phyloP scores from a whole-genome alignment of 305 asterid genomes.

The Fraxinus paxiana region DNA sequence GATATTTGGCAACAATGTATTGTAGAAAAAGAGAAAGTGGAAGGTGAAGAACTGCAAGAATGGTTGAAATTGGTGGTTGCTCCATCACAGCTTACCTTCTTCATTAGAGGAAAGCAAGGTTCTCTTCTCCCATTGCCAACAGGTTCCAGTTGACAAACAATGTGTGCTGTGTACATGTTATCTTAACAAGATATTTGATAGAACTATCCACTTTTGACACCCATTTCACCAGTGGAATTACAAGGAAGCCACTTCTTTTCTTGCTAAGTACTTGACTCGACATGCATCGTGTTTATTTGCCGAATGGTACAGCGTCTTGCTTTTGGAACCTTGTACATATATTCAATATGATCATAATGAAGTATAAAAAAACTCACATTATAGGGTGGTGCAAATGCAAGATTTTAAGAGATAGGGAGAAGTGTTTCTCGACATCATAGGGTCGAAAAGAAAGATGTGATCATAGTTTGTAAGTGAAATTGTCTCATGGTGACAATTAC shows the following conservation, averaged over 20 bases:
- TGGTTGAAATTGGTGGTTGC: constrained; percentile 89
- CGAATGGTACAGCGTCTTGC: constrained; percentile 8
- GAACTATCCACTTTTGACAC: constrained; percentile 14
- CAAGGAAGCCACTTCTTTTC: constrained; percentile 10
- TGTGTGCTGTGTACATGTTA: not conserved
- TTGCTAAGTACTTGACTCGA: constrained; percentile 11
- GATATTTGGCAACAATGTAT: constrained; percentile 16
- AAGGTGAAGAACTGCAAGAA: constrained; percentile 90
- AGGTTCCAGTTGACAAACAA: constrained; percentile 32
- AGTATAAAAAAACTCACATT: constrained; percentile 15
- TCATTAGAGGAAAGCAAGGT: constrained; percentile 67
- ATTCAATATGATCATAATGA: constrained; percentile 23
- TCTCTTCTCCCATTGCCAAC: constrained; percentile 72
- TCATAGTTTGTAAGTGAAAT: constrained; percentile 2
- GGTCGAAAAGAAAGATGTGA: not conserved
- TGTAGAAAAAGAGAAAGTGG: constrained; percentile 86
- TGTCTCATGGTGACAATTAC: constrained; percentile 12
- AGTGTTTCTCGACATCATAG: not conserved
- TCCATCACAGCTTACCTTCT: constrained; percentile 78
- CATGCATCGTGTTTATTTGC: not conserved
- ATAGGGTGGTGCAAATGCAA: constrained; percentile 24
- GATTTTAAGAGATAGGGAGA: not conserved
- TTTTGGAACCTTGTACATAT: constrained; percentile 32
- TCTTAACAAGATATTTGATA: constrained; percentile 4
- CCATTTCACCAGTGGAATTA: not conserved